Percentiles rank a stretch among this genome's conserved stretches.
phyloP scores from a whole-genome alignment of 805 yeast genomes.

The Zygosaccharomyces bailii region DNA sequence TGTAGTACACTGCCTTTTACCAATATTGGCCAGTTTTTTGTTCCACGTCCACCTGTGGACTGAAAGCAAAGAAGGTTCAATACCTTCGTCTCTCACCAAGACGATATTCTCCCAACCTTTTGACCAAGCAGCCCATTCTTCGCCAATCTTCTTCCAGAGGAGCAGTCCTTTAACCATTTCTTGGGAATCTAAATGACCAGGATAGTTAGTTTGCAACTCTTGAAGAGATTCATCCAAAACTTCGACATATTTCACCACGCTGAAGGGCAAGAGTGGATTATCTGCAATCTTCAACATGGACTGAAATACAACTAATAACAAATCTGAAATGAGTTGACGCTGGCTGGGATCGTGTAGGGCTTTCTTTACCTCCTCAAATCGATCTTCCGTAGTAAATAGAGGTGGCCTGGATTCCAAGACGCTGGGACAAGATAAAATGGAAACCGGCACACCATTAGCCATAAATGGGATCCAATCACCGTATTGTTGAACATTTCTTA shows the following conservation, averaged over 20 bases:
- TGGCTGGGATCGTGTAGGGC: conserved; percentile 45
- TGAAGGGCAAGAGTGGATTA: conserved; percentile 71
- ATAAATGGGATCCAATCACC: conserved; percentile 72
- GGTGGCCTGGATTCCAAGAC: conserved; percentile 43
- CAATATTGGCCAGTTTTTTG: conserved; percentile 54
- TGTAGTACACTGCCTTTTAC: conserved; percentile 47
- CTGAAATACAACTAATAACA: conserved; percentile 54
- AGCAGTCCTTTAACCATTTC: conserved; percentile 33
- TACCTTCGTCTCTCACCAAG: conserved; percentile 46
- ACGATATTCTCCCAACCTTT: conserved; percentile 62
- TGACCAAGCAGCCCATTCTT: conserved; percentile 52
- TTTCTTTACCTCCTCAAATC: conserved; percentile 51
- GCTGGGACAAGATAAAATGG: conserved; percentile 25
- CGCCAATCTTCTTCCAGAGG: conserved; percentile 43
- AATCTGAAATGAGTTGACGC: conserved; percentile 46
- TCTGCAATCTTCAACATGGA: conserved; percentile 62
- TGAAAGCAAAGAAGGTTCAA: conserved; percentile 70
- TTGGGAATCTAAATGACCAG: conserved; percentile 29
- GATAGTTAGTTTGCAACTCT: conserved; percentile 40
- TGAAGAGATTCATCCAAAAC: conserved; percentile 43
- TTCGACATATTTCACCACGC: conserved; percentile 46
- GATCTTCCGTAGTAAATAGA: conserved; percentile 64
- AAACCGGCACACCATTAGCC: conserved; percentile 50
- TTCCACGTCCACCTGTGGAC: conserved; percentile 81
- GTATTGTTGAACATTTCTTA: conserved; percentile 37